Conservation (phyloP, 345 rosid species). For the Theobroma cacao region DNA sequence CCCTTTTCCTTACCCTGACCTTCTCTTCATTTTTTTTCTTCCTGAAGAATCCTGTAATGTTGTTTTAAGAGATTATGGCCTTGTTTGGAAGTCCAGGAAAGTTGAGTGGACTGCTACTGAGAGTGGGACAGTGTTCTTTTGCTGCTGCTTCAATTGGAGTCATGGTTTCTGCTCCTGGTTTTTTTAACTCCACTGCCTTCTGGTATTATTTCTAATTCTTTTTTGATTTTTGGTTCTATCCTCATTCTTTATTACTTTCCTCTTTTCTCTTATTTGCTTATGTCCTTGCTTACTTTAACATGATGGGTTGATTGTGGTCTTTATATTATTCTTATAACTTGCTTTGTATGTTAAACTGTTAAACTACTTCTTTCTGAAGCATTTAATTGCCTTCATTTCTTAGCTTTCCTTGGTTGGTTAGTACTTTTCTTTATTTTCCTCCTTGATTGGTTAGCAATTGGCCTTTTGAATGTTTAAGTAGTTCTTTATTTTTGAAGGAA, state of each 20-base stretch:
- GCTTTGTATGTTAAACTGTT: background rate
- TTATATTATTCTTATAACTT: background rate
- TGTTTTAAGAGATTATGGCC: conserved; percentile 49
- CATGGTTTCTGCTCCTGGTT: conserved; percentile 59
- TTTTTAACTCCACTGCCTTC: conserved; percentile 68
- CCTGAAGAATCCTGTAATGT: background rate
- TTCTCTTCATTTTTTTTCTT: background rate
- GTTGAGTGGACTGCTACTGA: conserved; percentile 55
- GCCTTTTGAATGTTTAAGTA: too few species aligned
- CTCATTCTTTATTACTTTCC: background rate
- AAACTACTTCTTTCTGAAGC: background rate
- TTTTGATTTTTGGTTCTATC: too few species aligned
- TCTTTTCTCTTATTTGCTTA: background rate
- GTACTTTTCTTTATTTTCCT: too few species aligned
- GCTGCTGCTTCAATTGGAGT: conserved; percentile 72
- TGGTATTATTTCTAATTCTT: conserved; percentile 37
- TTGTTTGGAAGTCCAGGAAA: conserved; percentile 76
- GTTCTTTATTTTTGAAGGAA: too few species aligned
- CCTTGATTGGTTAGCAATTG: too few species aligned
- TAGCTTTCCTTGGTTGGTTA: too few species aligned
- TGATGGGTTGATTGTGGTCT: background rate
- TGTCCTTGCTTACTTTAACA: background rate
- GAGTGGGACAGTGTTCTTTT: conserved; percentile 68
- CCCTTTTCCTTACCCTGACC: background rate
- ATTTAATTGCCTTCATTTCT: background rate